Percentiles rank a stretch among this genome's conserved stretches.
Conservation (phyloP, 441 rosid genomes). For the Gossypium aridum region DNA sequence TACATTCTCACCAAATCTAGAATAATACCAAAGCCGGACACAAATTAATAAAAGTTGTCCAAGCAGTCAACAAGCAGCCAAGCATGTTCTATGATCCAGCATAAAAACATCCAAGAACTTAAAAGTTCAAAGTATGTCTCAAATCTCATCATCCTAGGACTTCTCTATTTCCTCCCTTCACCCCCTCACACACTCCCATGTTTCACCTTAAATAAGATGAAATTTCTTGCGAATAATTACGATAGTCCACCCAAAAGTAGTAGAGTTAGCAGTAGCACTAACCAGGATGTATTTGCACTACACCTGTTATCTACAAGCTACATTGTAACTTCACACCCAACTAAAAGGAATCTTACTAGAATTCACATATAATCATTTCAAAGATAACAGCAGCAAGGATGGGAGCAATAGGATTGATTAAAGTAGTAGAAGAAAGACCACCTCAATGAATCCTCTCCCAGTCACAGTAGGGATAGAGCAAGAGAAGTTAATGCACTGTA, state of each 20-base stretch:
- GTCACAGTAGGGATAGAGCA: conserved; percentile 57
- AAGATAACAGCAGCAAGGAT: background rate
- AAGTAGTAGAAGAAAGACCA: conserved; percentile 21
- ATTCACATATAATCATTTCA: background rate
- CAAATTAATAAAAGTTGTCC: background rate
- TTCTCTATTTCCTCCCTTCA: background rate
- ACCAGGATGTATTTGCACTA: background rate
- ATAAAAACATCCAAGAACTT: background rate
- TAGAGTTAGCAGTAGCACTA: background rate
- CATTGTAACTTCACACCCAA: background rate
- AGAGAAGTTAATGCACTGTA: conserved; percentile 49
- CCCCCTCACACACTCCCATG: no score
- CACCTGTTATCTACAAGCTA: background rate
- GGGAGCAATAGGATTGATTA: background rate
- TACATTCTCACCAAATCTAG: background rate
- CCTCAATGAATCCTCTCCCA: conserved; percentile 98
- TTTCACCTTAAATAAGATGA: background rate
- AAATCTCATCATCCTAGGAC: background rate
- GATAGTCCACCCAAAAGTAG: background rate
- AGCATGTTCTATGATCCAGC: background rate
- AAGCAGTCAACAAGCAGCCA: background rate
- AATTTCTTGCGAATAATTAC: background rate
- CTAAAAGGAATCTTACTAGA: background rate
- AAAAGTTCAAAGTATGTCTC: background rate
- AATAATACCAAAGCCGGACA: background rate